Base-by-base conservation (phyloP, 148 eudicot species). In the Amaranthus hypochondriacus region DNA sequence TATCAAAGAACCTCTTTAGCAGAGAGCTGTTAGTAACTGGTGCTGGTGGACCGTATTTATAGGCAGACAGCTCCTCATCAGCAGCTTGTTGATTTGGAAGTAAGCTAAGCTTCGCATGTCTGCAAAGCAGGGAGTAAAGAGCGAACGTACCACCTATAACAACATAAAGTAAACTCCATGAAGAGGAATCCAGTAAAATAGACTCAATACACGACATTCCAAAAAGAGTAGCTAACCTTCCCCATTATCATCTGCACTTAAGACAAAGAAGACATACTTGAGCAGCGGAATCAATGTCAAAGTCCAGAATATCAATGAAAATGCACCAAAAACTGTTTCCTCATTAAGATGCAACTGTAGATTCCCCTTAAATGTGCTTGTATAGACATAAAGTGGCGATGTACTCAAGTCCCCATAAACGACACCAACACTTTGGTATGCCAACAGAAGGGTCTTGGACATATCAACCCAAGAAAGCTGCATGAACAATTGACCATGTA, bases 21-120 rank as follows among this genome's bases (percentile, higher is more conserved):
- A 87, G 84, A 73, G 83, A 80, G 76, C 86, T 59, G 44, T 80
- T 74, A 52, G 81, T 5, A 73, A 66, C 67, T 76, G 80, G 83
- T 65, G 80, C 70, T 42, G 87, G 71, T 53, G 82, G 85, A 46
- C 92, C 90, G 81, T 83, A 87, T 80, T 71, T 92, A 80, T 90
- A 92, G 64, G 97, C 72, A n/a, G 99, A 86, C 69, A 95, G 80
- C 80, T 92, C 97, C 78, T 95, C 97, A 70, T 95, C 96, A 61
- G 99, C 99, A 71, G 97, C 97, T 88, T 95, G 99, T 75, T 95
- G 99, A 85, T 92, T 92, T 53, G 99, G 97, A 81, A 95, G 99
- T 73, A 95, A 82, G 79, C 94, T 85, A 46, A 95, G 84, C 76
- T 90, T 95, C 75, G 94, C 96, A 82, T 95, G 93, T 76, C 99